Evolutionary conservation across 192 early-diverging fungal species (phyloP), one percentile per base, ranked within the genome.

Genomic region (Dispira parvispora): DNA sequence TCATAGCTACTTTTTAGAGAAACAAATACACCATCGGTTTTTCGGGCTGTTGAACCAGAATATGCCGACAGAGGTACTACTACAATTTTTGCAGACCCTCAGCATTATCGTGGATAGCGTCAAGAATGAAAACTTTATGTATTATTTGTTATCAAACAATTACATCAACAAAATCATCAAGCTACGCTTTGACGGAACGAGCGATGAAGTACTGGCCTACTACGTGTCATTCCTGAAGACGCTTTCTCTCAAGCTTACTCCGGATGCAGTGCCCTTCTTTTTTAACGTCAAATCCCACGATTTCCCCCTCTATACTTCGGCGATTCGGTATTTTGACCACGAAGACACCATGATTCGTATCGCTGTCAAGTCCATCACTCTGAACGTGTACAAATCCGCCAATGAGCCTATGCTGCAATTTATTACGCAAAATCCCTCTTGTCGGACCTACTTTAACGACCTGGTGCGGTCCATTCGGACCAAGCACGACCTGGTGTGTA

Each of bases 341-440:
- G 74, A 83, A 11, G 84, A 88, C 50, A 73, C 76, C 62, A 87
- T 88, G 84, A 78, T 85, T 14, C 77, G 84, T 32, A 81, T 82
- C 14, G 80, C 83, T 0, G 84, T 82, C 43, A 74, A 80, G 44
- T 73, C 78, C 8, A 77, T 84, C 57, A 84, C 82, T 6, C 75
- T 84, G 26, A 84, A 82, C 65, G 78, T 84, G 23, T 80, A 80
- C 45, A 68, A 69, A 13, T 69, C 12, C 45, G 2, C 6, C 26
- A 61, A 13, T 16, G 32, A 16, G 9, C 23, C 3, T 63, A 11
- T 43, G 10, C 61, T 4, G 8, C 6, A 14, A 9, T 4, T 64
- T n/a, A 32, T 64, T 12, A 4, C 55, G 6, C 43, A 45, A n/a
- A 9, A 57, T 42, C 47, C 52, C 23, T 57, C n/a, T 6, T 52